These are phyloP conservation scores for Perkinsus olseni DNA, from an alignment of 169 alveolate species.

Conservation along the genomic window DNA sequence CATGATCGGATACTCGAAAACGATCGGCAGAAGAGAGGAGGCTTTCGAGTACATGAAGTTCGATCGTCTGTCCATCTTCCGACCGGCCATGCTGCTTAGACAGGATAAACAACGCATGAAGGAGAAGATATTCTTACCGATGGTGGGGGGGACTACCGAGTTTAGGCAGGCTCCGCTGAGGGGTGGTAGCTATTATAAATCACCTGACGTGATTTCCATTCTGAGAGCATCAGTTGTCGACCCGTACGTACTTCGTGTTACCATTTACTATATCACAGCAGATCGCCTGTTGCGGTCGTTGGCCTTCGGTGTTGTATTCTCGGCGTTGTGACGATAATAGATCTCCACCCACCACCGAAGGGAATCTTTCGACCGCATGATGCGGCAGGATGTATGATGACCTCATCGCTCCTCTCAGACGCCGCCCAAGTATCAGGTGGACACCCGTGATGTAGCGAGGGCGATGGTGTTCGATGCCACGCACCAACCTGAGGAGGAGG, in stretches of 20 bases:
- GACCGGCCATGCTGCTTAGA: background rate
- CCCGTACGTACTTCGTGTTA: too few species aligned
- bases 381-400: background rate
- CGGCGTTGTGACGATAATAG: too few species aligned
- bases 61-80: background rate
- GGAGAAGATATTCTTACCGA: background rate
- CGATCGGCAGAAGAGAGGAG: background rate
- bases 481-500: background rate
- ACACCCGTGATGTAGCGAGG: background rate
- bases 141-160: too few species aligned
- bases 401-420: background rate
- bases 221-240: too few species aligned
- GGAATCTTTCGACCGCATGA: too few species aligned
- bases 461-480: background rate
- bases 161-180: too few species aligned
- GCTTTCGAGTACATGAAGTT: background rate
- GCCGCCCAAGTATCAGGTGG: background rate
- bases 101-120: background rate
- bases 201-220: too few species aligned
- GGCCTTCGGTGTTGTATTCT: too few species aligned
- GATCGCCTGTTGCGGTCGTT: too few species aligned
- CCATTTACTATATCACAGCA: too few species aligned
- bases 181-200: too few species aligned
- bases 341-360: too few species aligned
- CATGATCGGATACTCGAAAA: background rate